Evolutionary conservation across 148 eudicot species (phyloP).

Genomic region (Rheum nobile): DNA sequence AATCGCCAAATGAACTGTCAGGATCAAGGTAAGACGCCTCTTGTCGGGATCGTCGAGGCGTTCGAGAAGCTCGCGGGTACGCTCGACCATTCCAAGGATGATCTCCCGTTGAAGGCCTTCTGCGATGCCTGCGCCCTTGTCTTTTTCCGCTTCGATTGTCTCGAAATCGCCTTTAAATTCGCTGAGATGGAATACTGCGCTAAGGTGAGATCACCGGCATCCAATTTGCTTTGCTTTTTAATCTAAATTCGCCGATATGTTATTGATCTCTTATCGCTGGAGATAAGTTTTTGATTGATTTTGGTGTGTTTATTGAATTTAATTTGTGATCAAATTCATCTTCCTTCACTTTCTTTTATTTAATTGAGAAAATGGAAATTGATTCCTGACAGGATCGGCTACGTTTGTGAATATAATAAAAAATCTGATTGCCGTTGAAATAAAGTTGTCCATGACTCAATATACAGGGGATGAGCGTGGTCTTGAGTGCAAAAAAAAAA

Average conservation of each 20-base stretch:
- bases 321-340: neutral
- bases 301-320: no score
- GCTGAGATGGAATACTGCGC: slow-evolving; percentile 80
- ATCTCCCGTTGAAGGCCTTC: slow-evolving; percentile 50
- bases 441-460: no score
- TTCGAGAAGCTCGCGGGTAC: slow-evolving; percentile 51
- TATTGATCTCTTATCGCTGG: neutral
- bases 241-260: neutral
- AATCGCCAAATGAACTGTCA: slow-evolving; percentile 12
- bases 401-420: no score
- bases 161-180: slow-evolving; percentile 88
- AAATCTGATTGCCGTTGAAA: no score
- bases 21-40: slow-evolving; percentile 28
- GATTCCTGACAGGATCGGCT: no score
- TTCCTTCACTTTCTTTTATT: no score
- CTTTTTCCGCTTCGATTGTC: slow-evolving; percentile 71
- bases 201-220: slow-evolving; percentile 33
- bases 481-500: neutral
- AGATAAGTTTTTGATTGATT: neutral
- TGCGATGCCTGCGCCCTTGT: slow-evolving; percentile 72
- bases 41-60: slow-evolving; percentile 49
- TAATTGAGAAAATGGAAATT: no score
- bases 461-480: neutral
- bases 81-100: slow-evolving; percentile 21
- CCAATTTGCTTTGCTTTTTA: neutral